Evolutionary conservation across 2,329 filamentous ascomycete species (phyloP).

Genomic region (Uncinocarpus reesii): DNA sequence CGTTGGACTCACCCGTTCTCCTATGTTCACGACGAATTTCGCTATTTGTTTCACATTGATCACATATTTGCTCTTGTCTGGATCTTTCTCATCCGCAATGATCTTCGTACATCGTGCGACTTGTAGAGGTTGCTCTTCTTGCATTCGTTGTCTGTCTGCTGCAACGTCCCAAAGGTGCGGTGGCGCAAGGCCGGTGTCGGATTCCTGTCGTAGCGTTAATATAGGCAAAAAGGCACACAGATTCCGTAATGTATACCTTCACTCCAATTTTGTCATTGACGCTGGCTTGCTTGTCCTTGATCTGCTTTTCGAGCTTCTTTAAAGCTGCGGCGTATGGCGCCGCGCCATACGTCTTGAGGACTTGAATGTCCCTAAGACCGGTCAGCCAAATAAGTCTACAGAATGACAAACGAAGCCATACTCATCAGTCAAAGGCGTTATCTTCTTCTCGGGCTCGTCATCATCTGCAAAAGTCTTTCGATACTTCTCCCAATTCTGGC

Average conservation of each 20-base stretch:
- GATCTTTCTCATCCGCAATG: slow-evolving; percentile 89
- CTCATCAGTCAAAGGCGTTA: slow-evolving; percentile 93
- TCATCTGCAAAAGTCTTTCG: slow-evolving; percentile 94
- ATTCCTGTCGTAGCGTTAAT: slow-evolving; percentile 55
- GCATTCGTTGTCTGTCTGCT: slow-evolving; percentile 96
- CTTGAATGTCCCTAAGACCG: slow-evolving; percentile 77
- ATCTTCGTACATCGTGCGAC: slow-evolving; percentile 98
- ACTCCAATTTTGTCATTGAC: slow-evolving; percentile 95
- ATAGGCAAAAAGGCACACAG: slow-evolving; percentile 2
- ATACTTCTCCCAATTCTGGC: slow-evolving; percentile 96
- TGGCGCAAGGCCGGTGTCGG: slow-evolving; percentile 92
- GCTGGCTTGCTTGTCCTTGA: slow-evolving; percentile 96
- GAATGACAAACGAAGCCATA: slow-evolving; percentile 40
- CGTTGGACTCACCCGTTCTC: slow-evolving; percentile 90
- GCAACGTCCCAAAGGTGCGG: slow-evolving; percentile 98
- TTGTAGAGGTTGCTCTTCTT: slow-evolving; percentile 93
- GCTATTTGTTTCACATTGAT: slow-evolving; percentile 99
- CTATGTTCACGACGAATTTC: slow-evolving; percentile 97
- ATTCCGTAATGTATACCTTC: slow-evolving; percentile 26
- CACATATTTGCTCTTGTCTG: slow-evolving; percentile 98
- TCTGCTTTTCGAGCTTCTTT: slow-evolving; percentile 97
- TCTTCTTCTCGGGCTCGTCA: slow-evolving; percentile 98
- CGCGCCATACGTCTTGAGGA: slow-evolving; percentile 96
- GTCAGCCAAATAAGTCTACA: slow-evolving; percentile 23
- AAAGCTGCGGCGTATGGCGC: slow-evolving; percentile 87